Evolutionary conservation across 331 rosid species (phyloP).

Genomic region (Malus hybrid): DNA sequence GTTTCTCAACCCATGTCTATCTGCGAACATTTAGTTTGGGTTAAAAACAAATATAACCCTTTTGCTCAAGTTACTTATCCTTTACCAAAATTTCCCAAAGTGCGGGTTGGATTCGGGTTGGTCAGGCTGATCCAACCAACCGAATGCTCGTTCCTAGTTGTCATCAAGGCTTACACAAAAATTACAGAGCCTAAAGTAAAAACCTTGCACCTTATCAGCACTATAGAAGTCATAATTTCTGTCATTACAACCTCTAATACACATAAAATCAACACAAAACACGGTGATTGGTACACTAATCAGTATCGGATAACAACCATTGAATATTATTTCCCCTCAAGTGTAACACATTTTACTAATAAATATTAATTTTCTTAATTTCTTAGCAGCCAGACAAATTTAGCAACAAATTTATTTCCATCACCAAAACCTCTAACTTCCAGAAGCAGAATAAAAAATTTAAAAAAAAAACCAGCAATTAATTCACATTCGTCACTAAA

Average conservation of each 20-base stretch:
- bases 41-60: neutral
- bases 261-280: neutral
- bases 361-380: too few relatives aligned
- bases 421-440: neutral
- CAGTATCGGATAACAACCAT: neutral
- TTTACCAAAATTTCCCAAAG: neutral
- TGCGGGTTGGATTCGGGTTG: neutral
- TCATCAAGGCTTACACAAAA: neutral
- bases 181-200: neutral
- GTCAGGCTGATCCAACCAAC: neutral
- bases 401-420: neutral
- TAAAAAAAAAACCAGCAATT: neutral
- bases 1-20: neutral
- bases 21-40: neutral
- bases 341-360: neutral
- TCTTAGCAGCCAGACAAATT: neutral
- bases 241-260: neutral
- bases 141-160: neutral
- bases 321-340: neutral
- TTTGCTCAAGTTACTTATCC: neutral
- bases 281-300: neutral
- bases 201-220: neutral
- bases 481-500: constrained; percentile 8
- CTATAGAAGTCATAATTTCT: neutral
- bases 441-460: neutral